These are phyloP conservation scores for Psidium friedrichsthalianum DNA, from an alignment of 345 rosid genomes.

Conservation along the genomic window DNA sequence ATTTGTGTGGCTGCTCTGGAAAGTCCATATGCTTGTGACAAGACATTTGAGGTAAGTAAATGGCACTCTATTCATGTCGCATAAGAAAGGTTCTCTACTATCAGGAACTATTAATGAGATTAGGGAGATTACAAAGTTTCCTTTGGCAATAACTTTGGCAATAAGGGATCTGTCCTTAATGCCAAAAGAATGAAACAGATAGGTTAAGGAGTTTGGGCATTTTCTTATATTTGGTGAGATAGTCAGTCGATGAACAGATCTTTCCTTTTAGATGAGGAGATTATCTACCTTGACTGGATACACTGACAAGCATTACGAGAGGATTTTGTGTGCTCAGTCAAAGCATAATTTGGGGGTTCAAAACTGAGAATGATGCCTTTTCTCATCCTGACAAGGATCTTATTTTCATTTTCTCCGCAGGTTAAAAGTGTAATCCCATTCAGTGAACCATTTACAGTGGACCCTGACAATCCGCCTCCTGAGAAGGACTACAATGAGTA, in stretches of 20 bases:
- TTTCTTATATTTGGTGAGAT: background rate
- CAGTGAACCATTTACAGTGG: conserved; percentile 75
- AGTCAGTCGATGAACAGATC: background rate
- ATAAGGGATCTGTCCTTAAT: background rate
- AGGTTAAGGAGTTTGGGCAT: background rate
- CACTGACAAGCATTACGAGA: background rate
- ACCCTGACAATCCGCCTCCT: conserved; percentile 78
- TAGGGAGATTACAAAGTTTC: background rate
- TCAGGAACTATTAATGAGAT: background rate
- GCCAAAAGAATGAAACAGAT: background rate
- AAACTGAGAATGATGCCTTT: background rate
- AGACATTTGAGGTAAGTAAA: conserved; percentile 77
- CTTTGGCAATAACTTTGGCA: background rate
- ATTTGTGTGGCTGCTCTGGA: conserved; percentile 80
- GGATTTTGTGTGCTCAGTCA: background rate
- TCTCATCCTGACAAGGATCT: background rate
- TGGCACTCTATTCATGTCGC: background rate
- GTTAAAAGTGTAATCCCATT: conserved; percentile 88
- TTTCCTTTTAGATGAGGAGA: background rate
- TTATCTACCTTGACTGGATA: background rate
- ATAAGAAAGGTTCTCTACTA: background rate
- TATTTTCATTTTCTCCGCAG: conserved; percentile 19
- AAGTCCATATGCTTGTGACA: conserved; percentile 67
- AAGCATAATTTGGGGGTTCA: background rate
- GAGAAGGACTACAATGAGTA: conserved; percentile 73